These are phyloP conservation scores for Phaseolus lunatus DNA, from an alignment of 306 rosid species.

Conservation along the genomic window DNA sequence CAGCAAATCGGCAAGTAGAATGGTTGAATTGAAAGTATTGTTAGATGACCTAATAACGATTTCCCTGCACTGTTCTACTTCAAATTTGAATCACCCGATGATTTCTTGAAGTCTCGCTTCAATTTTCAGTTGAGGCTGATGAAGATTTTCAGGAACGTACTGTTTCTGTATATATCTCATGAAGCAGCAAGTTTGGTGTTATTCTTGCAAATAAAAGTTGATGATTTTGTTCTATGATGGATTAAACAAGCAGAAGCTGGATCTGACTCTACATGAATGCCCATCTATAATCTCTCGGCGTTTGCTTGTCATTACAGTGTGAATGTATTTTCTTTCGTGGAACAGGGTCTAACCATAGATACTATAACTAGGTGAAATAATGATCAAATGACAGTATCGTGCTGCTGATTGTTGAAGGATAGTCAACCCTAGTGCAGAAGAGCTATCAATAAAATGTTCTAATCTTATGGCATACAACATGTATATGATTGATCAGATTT, in stretches of 20 bases:
- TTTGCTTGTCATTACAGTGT: background rate
- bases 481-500: conserved; percentile 67
- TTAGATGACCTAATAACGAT: background rate
- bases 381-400: background rate
- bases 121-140: background rate
- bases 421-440: background rate
- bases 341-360: background rate
- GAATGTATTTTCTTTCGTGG: background rate
- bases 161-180: background rate
- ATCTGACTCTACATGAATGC: background rate
- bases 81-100: background rate
- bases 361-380: background rate
- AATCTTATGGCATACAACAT: no score
- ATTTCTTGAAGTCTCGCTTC: background rate
- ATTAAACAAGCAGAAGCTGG: background rate
- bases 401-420: background rate
- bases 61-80: background rate
- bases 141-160: background rate
- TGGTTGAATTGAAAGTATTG: background rate
- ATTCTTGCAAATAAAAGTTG: conserved; percentile 15
- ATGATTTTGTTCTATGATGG: background rate
- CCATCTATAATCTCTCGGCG: conserved; percentile 5
- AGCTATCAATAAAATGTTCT: background rate
- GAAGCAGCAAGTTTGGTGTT: background rate
- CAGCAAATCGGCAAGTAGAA: conserved; percentile 2